Percentiles rank a stretch among this genome's conserved stretches.
Conservation (phyloP, 495 filamentous ascomycete species). For the Lentithecium fluviatile region DNA sequence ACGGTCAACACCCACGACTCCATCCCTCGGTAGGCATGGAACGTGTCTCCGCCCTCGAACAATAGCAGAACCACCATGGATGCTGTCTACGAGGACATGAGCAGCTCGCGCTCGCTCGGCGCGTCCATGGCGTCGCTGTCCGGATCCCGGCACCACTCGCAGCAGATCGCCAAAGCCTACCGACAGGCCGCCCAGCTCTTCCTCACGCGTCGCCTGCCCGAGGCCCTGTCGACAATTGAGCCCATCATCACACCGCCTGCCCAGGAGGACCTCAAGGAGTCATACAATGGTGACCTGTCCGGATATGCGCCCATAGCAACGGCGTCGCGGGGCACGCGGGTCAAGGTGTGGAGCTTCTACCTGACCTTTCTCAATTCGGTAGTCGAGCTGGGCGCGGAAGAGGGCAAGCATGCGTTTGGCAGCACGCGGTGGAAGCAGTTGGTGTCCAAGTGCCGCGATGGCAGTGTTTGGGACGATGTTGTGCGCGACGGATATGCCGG, state of each 20-base stretch:
- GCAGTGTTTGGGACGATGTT: constrained; percentile 89
- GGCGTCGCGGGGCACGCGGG: constrained; percentile 71
- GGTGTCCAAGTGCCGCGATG: constrained; percentile 76
- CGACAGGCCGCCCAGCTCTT: constrained; percentile 88
- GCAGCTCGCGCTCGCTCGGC: constrained; percentile 50
- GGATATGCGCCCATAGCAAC: constrained; percentile 65
- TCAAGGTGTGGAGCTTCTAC: constrained; percentile 97
- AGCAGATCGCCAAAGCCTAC: constrained; percentile 78
- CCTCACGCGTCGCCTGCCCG: constrained; percentile 84
- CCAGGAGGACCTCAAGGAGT: constrained; percentile 44
- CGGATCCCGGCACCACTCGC: constrained; percentile 55
- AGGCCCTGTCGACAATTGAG: constrained; percentile 78
- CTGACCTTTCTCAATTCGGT: constrained; percentile 89
- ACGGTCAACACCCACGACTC: constrained; percentile 16
- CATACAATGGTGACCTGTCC: constrained; percentile 28
- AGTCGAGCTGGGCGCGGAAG: constrained; percentile 81
- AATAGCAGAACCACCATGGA: constrained; percentile 27
- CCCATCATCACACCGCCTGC: constrained; percentile 64
- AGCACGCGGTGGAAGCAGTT: constrained; percentile 77
- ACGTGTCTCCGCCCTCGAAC: not conserved
- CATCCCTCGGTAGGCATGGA: constrained; percentile 15
- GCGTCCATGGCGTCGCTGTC: constrained; percentile 54
- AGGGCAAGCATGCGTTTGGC: constrained; percentile 84
- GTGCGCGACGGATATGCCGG: constrained; percentile 82
- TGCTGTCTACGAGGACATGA: constrained; percentile 37